Conservation (phyloP, 441 rosid genomes). For the Capsella rubella region DNA sequence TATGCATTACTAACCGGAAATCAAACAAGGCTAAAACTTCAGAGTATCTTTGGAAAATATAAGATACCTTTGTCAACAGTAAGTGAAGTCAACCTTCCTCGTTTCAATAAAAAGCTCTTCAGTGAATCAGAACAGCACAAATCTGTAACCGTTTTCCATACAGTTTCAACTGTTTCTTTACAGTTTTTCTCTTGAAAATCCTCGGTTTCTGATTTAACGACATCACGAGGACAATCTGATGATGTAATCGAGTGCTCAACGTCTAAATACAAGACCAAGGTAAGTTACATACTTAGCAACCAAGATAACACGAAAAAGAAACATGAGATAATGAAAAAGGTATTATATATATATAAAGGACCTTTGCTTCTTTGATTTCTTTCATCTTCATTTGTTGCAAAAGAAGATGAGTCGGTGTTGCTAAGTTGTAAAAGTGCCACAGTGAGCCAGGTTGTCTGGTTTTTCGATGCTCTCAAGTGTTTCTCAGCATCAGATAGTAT, state of each 20-base stretch:
- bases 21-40: constrained; percentile 13
- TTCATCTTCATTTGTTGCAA: constrained; percentile 53
- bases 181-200: constrained; percentile 50
- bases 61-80: constrained; percentile 65
- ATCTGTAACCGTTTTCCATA: constrained; percentile 74
- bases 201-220: constrained; percentile 44
- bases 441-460: constrained; percentile 94
- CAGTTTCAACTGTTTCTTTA: constrained; percentile 62
- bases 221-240: constrained; percentile 59
- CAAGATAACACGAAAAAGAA: background rate
- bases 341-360: background rate
- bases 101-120: constrained; percentile 68
- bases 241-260: constrained; percentile 56
- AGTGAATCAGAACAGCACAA: constrained; percentile 78
- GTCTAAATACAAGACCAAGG: constrained; percentile 34
- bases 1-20: background rate
- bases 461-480: constrained; percentile 82
- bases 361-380: constrained; percentile 62
- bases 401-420: constrained; percentile 57
- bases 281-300: constrained; percentile 28
- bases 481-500: constrained; percentile 93
- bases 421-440: constrained; percentile 91
- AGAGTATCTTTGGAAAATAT: background rate
- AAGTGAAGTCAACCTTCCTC: constrained; percentile 82
- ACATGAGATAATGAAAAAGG: background rate